A percentile compares a stretch with the other conserved stretches of the same genome.
Conservation (phyloP, 176 grass and related monocot species). For the Paspalum notatum region DNA sequence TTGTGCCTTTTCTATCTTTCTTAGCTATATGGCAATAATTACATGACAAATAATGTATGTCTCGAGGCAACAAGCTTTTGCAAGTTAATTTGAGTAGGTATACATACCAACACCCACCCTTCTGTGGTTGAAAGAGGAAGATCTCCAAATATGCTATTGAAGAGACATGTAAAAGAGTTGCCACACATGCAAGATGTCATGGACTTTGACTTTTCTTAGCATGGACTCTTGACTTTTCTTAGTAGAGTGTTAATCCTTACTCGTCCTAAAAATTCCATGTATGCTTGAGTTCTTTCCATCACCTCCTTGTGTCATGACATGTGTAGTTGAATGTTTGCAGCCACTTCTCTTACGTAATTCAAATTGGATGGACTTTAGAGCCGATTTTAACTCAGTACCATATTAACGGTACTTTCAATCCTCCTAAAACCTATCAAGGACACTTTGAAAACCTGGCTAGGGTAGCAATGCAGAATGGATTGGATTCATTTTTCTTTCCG, state of each 20-base stretch:
- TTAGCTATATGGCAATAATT: background rate
- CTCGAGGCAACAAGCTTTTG: background rate
- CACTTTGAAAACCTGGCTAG: background rate
- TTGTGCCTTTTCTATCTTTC: too few species aligned
- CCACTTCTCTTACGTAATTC: too few species aligned
- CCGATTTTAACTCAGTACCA: rapidly evolving
- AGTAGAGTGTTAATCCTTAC: too few species aligned
- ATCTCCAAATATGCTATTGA: background rate
- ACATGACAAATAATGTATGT: background rate
- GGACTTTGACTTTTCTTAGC: background rate
- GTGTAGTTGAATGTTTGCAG: background rate
- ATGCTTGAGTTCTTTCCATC: rapidly evolving
- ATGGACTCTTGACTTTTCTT: too few species aligned
- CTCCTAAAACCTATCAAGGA: background rate
- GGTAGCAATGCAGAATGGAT: background rate
- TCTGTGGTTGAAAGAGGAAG: background rate
- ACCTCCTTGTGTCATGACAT: background rate
- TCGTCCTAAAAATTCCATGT: too few species aligned
- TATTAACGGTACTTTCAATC: too few species aligned
- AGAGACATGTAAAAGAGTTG: too few species aligned
- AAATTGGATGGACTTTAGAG: background rate
- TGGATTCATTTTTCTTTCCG: background rate
- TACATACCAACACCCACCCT: background rate
- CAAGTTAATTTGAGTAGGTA: background rate
- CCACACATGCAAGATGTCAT: too few species aligned